Evolutionary conservation across 352 stramenopile genomes (phyloP).

Genomic region (Pythium sukuiense): DNA sequence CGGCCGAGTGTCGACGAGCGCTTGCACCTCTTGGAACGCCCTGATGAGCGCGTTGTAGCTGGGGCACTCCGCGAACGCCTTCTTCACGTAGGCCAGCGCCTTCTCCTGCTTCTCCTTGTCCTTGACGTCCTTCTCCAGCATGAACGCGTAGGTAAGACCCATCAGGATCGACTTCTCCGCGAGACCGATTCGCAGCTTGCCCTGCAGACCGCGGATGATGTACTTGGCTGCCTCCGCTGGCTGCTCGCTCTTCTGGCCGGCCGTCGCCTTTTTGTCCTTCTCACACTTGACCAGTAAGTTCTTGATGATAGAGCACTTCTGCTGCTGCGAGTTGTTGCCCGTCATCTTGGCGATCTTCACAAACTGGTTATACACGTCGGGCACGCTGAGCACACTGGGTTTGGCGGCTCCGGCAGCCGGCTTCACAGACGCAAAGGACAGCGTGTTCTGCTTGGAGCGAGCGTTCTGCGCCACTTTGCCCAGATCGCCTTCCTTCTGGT

Average conservation of each 20-base stretch:
- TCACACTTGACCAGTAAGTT: slow-evolving; percentile 93
- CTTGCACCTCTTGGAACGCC: slow-evolving; percentile 78
- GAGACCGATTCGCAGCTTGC: slow-evolving; percentile 98
- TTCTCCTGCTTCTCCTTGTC: slow-evolving; percentile 89
- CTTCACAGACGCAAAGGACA: slow-evolving; percentile 65
- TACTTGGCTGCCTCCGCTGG: slow-evolving; percentile 93
- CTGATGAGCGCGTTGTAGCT: slow-evolving; percentile 95
- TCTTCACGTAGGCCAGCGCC: slow-evolving; percentile 94
- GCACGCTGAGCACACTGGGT: slow-evolving; percentile 85
- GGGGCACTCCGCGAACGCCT: slow-evolving; percentile 96
- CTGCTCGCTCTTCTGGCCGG: slow-evolving; percentile 55
- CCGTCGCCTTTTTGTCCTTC: slow-evolving; percentile 66
- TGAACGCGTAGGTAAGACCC: slow-evolving; percentile 95
- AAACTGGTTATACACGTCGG: slow-evolving; percentile 88
- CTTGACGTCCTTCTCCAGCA: slow-evolving; percentile 80
- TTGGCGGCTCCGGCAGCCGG: slow-evolving; percentile 61
- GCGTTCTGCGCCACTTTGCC: slow-evolving; percentile 94
- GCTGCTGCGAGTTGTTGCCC: slow-evolving; percentile 95
- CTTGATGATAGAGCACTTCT: slow-evolving; percentile 98
- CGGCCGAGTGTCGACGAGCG: slow-evolving; percentile 35
- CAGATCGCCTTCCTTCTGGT: slow-evolving; percentile 96
- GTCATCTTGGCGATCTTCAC: slow-evolving; percentile 94
- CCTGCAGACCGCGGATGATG: slow-evolving; percentile 97
- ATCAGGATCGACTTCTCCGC: slow-evolving; percentile 97
- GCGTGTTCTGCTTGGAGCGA: slow-evolving; percentile 93